A percentile compares a stretch with the other conserved stretches of the same genome.
Conservation (phyloP, 2,329 filamentous ascomycete genomes). For the Monosporascus sp. region DNA sequence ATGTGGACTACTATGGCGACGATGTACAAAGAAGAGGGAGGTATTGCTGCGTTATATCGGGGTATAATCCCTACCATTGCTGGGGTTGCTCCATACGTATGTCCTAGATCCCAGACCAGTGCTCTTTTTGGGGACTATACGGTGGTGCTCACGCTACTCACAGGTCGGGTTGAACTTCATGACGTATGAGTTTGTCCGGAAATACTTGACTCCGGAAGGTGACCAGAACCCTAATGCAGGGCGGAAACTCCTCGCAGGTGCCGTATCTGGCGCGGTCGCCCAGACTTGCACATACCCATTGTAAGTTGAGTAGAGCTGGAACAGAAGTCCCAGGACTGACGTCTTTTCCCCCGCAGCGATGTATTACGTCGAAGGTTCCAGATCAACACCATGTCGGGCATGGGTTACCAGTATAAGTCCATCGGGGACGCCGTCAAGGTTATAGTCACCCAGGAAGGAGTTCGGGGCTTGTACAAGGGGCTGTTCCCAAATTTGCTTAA, state of each 20-base stretch:
- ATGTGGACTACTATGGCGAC: constrained; percentile 80
- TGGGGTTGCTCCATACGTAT: constrained; percentile 88
- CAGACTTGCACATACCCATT: constrained; percentile 99
- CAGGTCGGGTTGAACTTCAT: constrained; percentile 96
- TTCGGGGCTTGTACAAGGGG: constrained; percentile 88
- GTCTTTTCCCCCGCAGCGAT: constrained; percentile 50
- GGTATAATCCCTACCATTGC: constrained; percentile 92
- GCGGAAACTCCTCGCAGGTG: constrained; percentile 83
- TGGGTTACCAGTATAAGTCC: constrained; percentile 92
- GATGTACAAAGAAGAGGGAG: constrained; percentile 93
- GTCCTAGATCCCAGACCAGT: constrained; percentile 12
- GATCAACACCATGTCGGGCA: constrained; percentile 98
- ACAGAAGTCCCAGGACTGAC: neutral
- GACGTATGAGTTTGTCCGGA: constrained; percentile 87
- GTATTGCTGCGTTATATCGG: constrained; percentile 78
- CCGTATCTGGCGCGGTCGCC: constrained; percentile 90
- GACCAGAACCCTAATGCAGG: constrained; percentile 73
- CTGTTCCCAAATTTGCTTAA: constrained; percentile 94
- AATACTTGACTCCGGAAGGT: constrained; percentile 80
- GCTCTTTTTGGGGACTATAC: neutral
- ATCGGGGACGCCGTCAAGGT: constrained; percentile 77
- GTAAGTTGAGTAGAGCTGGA: constrained; percentile 47
- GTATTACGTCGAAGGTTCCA: constrained; percentile 92
- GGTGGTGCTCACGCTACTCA: constrained; percentile 13
- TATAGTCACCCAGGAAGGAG: constrained; percentile 78